A percentile compares a stretch with the other conserved stretches of the same genome.
phyloP scores from a whole-genome alignment of 2,329 filamentous ascomycete species.

The Ploettnerulaceae sp. region DNA sequence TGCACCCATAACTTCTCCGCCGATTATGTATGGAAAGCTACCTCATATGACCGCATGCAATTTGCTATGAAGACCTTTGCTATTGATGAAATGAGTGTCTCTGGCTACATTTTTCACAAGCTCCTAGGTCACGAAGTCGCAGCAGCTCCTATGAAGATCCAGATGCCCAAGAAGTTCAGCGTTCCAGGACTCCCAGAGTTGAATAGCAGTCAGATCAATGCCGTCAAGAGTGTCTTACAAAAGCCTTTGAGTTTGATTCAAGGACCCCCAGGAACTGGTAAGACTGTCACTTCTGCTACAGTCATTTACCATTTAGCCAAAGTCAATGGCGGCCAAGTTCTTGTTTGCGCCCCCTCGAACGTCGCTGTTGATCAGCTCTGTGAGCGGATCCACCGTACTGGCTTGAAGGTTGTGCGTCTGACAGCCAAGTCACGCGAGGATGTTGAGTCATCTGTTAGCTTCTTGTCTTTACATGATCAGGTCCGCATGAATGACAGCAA shows the following conservation, averaged over 20 bases:
- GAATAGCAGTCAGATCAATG: constrained; percentile 92
- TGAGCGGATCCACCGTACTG: constrained; percentile 91
- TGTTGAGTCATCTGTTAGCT: constrained; percentile 96
- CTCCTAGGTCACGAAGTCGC: constrained; percentile 93
- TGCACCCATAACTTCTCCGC: constrained; percentile 97
- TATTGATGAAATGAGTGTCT: constrained; percentile 96
- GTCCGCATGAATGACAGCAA: constrained; percentile 97
- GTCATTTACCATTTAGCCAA: constrained; percentile 98
- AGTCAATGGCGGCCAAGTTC: constrained; percentile 87
- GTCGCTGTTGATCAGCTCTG: constrained; percentile 97
- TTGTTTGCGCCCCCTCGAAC: constrained; percentile 96
- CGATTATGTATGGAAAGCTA: constrained; percentile 99
- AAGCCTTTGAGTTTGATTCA: constrained; percentile 94
- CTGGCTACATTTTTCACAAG: constrained; percentile 97
- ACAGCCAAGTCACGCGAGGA: constrained; percentile 99
- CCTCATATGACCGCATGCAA: constrained; percentile 98
- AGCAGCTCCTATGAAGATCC: constrained; percentile 90
- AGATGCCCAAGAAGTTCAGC: constrained; percentile 93
- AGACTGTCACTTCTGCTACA: constrained; percentile 96
- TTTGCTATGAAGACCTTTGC: constrained; percentile 99
- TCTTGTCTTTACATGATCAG: constrained; percentile 92
- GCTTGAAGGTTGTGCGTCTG: constrained; percentile 91
- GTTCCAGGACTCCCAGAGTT: constrained; percentile 91
- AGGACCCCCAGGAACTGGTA: constrained; percentile 92
- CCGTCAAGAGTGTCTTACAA: constrained; percentile 90